Evolutionary conservation across 139 green algal species (phyloP), one percentile per base, ranked within the genome.

Genomic region (Chlamydomonas sp.): DNA sequence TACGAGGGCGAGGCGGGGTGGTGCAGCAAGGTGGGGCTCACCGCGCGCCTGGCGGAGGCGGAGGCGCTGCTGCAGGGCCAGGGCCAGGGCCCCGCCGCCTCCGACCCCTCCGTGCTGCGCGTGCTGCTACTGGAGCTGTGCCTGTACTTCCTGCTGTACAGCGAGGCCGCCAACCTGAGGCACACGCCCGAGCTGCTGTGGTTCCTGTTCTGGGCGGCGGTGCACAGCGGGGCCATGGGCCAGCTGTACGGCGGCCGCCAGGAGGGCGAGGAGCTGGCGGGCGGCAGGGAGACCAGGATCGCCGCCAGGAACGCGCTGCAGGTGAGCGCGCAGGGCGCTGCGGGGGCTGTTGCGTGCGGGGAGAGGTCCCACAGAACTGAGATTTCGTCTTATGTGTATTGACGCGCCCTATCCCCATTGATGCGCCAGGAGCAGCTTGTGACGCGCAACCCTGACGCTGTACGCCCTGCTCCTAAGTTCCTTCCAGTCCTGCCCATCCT

Each of bases 101-200:
- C 49, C 20, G 74, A 62, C 74, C 3, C 15, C 6, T n/a, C 57
- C 14, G 82, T 80, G 20, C 12, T 77, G 71, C 15, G 77, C 62
- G 64, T 57, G 10, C 18, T 84, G 71, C 59, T 89, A 20, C 71
- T 20, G 3, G 92, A 96, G 88, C 88, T 96, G 83, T 80, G 85
- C 15, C 87, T 97, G 59, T 97, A 94, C 88, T 96, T 97, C 79
- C 87, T 97, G 87, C 88, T 97, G 49, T 97, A 88, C 75, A 88
- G 74, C 49, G 83, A 88, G 83, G 83, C 73, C 12, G 83, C 74
- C 73, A 88, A 88, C 74, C 74, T 88, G 83, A 73, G 94, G 2
- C 96, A 97, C 85, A 87, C 90, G 15, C 93, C 95, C 6, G 95
- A 97, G 90, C 82, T 90, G 74, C 71, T 97, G 63, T 96, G 91